Evolutionary conservation across 164 flowering plant genomes (phyloP).

Genomic region (Vitis amurensis): DNA sequence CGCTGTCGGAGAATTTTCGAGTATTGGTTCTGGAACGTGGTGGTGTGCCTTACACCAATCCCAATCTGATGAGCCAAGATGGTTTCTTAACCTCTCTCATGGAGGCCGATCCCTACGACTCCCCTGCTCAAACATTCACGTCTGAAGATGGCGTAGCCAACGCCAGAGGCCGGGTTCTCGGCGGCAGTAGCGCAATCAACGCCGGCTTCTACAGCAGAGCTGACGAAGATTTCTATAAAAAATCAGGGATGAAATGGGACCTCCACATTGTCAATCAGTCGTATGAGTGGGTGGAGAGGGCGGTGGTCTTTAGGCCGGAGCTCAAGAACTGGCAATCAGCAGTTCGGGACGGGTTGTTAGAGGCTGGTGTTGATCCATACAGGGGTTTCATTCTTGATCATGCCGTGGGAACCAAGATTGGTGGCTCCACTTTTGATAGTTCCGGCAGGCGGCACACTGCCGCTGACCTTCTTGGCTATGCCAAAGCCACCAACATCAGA

Average conservation of each 20-base stretch:
- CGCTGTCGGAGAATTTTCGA: slow-evolving; percentile 45
- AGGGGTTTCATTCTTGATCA: slow-evolving; percentile 68
- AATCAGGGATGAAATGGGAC: slow-evolving; percentile 61
- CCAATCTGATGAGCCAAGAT: slow-evolving; percentile 54
- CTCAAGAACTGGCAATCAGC: slow-evolving; percentile 77
- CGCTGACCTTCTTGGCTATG: slow-evolving; percentile 63
- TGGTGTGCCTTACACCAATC: slow-evolving; percentile 38
- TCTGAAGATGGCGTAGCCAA: slow-evolving; percentile 89
- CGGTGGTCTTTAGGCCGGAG: slow-evolving; percentile 60
- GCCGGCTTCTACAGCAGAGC: slow-evolving; percentile 91
- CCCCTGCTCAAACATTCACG: slow-evolving; percentile 73
- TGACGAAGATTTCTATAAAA: slow-evolving; percentile 42
- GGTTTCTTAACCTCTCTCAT: slow-evolving; percentile 63
- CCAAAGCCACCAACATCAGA: slow-evolving; percentile 40
- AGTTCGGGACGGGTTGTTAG: slow-evolving; percentile 61
- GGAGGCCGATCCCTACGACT: slow-evolving; percentile 38
- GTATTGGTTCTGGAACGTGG: slow-evolving; percentile 85
- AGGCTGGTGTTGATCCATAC: slow-evolving; percentile 65
- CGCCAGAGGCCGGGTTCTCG: slow-evolving; percentile 81
- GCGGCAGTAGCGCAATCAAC: slow-evolving; percentile 86
- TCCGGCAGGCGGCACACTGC: slow-evolving; percentile 64
- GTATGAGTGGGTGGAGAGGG: slow-evolving; percentile 77
- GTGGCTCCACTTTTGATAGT: slow-evolving; percentile 73
- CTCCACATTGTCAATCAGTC: slow-evolving; percentile 52
- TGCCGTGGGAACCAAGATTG: slow-evolving; percentile 69